Conservation (phyloP, 78 protist genomes). For the Dictyostelium capitatum region DNA sequence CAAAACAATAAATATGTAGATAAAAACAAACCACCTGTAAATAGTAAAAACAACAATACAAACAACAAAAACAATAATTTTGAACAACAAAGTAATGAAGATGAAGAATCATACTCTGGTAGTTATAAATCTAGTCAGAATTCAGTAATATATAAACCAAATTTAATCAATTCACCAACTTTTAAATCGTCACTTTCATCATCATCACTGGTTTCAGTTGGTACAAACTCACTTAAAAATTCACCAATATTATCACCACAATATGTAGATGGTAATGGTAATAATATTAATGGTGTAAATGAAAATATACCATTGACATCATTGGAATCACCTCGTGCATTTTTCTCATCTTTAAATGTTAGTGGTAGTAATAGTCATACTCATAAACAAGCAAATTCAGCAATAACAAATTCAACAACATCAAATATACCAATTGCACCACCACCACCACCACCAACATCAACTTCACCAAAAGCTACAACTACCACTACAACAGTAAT, state of each 20-base stretch:
- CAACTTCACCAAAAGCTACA: not conserved
- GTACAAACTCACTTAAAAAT: conserved; percentile 1
- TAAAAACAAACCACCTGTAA: not conserved
- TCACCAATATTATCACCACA: conserved; percentile 15
- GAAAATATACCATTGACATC: not conserved
- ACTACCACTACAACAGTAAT: not conserved
- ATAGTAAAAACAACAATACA: not conserved
- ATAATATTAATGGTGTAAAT: not conserved
- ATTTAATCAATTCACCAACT: not conserved
- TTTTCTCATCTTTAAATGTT: not conserved
- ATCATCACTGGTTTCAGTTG: not conserved
- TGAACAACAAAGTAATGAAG: conserved; percentile 9
- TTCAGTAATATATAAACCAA: conserved; percentile 46
- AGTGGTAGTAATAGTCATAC: not conserved
- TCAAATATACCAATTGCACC: not conserved
- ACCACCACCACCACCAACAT: not conserved
- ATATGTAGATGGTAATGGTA: not conserved
- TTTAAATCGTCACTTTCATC: conserved; percentile 14
- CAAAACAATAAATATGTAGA: conserved; percentile 8
- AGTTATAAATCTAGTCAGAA: conserved; percentile 42
- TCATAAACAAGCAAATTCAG: not conserved
- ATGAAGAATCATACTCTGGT: not conserved
- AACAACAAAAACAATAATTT: not conserved
- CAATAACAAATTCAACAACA: not conserved
- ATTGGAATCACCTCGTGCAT: not conserved